Conservation (phyloP, 352 stramenopile species). For the Phytophthora ohioensis region DNA sequence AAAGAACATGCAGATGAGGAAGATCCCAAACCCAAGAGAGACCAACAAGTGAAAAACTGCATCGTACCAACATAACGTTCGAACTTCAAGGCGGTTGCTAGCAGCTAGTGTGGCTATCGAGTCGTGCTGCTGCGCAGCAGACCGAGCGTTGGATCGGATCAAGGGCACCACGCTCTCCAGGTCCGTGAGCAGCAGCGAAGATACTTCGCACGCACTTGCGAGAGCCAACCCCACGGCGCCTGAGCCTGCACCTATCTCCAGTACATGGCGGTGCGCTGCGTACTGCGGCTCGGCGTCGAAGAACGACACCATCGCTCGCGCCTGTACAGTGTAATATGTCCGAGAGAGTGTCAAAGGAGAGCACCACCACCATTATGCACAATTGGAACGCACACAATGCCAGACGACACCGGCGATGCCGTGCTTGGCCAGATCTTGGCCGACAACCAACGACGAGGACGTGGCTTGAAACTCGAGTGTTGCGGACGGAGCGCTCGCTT, state of each 20-base stretch:
- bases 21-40: not conserved
- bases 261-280: slow-evolving; percentile 39
- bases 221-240: slow-evolving; percentile 61
- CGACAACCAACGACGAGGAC: slow-evolving; percentile 33
- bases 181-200: slow-evolving; percentile 65
- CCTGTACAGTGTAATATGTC: slow-evolving; percentile 36
- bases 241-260: slow-evolving; percentile 69
- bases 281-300: slow-evolving; percentile 44
- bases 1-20: not conserved
- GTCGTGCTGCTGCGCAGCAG: slow-evolving; percentile 31
- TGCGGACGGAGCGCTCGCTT: slow-evolving; percentile 55
- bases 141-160: slow-evolving; percentile 45
- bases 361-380: slow-evolving; percentile 17
- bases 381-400: slow-evolving; percentile 62
- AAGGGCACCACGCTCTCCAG: slow-evolving; percentile 57
- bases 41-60: not conserved
- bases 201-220: slow-evolving; percentile 27
- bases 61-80: slow-evolving; percentile 52
- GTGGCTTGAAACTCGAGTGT: slow-evolving; percentile 26
- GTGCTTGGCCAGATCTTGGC: slow-evolving; percentile 54
- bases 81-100: slow-evolving; percentile 33
- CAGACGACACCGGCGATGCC: slow-evolving; percentile 80
- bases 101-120: slow-evolving; percentile 34
- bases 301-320: slow-evolving; percentile 54
- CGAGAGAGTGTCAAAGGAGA: slow-evolving; percentile 16